Evolutionary conservation across 176 grass and related monocot species (phyloP).

Genomic region (Tuctoria greenei): DNA sequence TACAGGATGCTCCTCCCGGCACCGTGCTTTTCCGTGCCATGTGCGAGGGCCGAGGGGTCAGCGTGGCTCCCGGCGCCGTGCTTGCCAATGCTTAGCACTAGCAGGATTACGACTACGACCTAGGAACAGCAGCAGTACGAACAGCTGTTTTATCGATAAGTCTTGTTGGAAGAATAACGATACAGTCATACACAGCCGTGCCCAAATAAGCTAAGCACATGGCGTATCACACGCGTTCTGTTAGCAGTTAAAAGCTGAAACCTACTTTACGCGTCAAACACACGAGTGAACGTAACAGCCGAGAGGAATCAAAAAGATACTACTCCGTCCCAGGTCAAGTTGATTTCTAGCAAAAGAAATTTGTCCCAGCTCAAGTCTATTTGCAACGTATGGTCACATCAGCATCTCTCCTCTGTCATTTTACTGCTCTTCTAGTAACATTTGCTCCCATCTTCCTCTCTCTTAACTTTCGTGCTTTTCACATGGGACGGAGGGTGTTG

Average conservation of each 20-base stretch:
- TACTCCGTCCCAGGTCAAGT: no score
- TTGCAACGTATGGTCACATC: no score
- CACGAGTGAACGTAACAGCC: neutral
- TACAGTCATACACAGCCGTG: neutral
- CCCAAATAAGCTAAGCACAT: neutral
- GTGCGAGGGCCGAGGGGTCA: neutral
- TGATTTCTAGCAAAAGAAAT: no score
- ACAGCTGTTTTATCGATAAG: neutral
- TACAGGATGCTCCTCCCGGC: neutral
- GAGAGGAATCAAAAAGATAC: neutral
- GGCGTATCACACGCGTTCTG: neutral
- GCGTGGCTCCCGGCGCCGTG: neutral
- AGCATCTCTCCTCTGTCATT: no score
- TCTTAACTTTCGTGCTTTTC: no score
- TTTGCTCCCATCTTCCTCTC: no score
- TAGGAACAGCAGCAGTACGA: neutral
- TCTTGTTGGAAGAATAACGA: neutral
- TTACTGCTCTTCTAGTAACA: no score
- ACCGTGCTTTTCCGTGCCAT: no score
- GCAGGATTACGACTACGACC: no score
- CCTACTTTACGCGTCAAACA: neutral
- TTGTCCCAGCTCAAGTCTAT: no score
- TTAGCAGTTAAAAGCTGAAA: constrained; percentile 5
- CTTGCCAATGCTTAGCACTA: neutral
- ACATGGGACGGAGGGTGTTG: no score